phyloP scores from a whole-genome alignment of 2,329 filamentous ascomycete genomes.

The Rasamsonia emersonii region DNA sequence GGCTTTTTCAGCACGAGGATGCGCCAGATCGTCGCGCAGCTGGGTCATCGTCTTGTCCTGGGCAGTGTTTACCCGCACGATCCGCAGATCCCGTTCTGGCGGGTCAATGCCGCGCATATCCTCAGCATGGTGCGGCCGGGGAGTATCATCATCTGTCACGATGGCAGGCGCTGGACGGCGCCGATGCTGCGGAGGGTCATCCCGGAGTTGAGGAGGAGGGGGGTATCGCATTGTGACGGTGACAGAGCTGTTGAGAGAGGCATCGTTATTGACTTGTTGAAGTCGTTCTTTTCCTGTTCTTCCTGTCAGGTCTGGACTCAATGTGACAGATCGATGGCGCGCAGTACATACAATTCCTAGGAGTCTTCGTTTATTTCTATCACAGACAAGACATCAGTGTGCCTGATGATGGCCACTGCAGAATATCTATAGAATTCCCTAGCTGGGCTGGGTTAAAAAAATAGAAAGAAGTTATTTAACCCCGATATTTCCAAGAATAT shows the following conservation, averaged over 20 bases:
- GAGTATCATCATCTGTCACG: slow-evolving; percentile 77
- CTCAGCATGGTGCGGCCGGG: slow-evolving; percentile 71
- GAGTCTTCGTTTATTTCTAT: too few species aligned
- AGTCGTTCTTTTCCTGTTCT: too few species aligned
- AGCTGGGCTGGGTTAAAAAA: too few species aligned
- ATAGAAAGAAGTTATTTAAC: too few species aligned
- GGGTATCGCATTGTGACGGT: slow-evolving; percentile 66
- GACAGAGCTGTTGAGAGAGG: slow-evolving; percentile 51
- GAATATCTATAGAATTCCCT: too few species aligned
- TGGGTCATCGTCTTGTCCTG: slow-evolving; percentile 67
- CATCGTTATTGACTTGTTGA: too few species aligned
- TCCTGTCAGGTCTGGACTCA: too few species aligned
- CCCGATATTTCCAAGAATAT: too few species aligned
- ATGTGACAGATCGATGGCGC: too few species aligned
- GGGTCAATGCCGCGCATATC: slow-evolving; percentile 68
- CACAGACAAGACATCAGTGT: too few species aligned
- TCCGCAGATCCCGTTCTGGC: slow-evolving; percentile 65
- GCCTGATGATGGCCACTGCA: too few species aligned
- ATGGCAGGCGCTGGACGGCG: slow-evolving; percentile 71
- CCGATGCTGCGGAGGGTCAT: slow-evolving; percentile 69
- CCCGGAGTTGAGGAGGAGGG: slow-evolving; percentile 59
- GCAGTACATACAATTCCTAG: too few species aligned
- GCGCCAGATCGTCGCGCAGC: slow-evolving; percentile 47
- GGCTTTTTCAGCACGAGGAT: slow-evolving; percentile 72
- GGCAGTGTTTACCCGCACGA: slow-evolving; percentile 86